Percentiles rank a stretch among this genome's conserved stretches.
Conservation (phyloP, 2,329 filamentous ascomycete genomes). For the Exserohilum rostratum region DNA sequence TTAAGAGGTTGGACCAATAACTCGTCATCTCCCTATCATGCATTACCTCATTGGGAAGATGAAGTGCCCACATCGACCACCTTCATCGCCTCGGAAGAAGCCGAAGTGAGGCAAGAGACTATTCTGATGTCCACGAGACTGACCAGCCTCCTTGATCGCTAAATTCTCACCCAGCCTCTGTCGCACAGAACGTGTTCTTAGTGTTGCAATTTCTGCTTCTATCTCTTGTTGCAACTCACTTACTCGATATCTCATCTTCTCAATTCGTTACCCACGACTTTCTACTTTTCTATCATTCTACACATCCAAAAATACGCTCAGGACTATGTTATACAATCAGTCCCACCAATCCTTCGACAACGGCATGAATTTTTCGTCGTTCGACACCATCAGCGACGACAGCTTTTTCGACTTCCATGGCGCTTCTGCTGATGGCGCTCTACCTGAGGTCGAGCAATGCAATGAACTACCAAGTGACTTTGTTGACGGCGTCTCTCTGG, state of each 20-base stretch:
- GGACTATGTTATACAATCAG: not conserved
- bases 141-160: constrained; percentile 2
- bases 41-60: not conserved
- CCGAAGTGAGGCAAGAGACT: not conserved
- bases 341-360: not conserved
- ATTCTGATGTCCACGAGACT: not conserved
- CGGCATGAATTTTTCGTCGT: not conserved
- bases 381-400: constrained; percentile 3
- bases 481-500: not conserved
- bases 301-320: not conserved
- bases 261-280: not conserved
- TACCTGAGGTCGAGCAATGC: not conserved
- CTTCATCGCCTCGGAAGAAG: not conserved
- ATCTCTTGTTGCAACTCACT: not conserved
- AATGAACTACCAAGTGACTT: not conserved
- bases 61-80: not conserved
- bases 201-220: not conserved
- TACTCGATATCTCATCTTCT: not conserved
- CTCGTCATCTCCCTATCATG: not conserved
- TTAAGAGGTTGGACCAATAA: constrained; percentile 6
- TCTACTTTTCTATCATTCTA: not conserved
- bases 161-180: constrained; percentile 2
- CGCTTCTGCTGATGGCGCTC: not conserved
- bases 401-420: not conserved
- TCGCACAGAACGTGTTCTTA: constrained; percentile 1